These are phyloP conservation scores for Davidsoniella virescens DNA, from an alignment of 2,329 filamentous ascomycete genomes.

Conservation along the genomic window DNA sequence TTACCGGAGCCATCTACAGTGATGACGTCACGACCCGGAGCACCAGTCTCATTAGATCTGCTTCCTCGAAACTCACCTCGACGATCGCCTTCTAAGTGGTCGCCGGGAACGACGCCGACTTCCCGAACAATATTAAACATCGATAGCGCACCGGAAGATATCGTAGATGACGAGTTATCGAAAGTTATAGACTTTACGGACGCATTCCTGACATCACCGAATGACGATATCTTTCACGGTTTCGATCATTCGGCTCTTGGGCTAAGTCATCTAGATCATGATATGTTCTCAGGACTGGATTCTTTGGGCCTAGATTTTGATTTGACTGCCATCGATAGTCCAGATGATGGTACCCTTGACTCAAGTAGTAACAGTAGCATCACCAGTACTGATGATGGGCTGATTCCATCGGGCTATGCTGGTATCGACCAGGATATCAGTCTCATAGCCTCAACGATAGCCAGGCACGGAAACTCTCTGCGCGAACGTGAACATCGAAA, in stretches of 20 bases:
- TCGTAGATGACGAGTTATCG: not conserved
- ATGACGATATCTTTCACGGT: slow-evolving; percentile 19
- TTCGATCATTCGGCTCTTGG: no score
- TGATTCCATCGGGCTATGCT: not conserved
- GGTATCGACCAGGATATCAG: not conserved
- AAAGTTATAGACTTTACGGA: slow-evolving; percentile 2
- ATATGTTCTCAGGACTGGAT: slow-evolving; percentile 1
- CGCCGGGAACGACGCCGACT: not conserved
- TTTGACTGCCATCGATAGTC: slow-evolving; percentile 2
- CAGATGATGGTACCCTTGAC: slow-evolving; percentile 8
- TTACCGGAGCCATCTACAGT: no score
- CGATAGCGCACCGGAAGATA: not conserved
- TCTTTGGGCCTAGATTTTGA: slow-evolving; percentile 6
- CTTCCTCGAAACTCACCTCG: not conserved
- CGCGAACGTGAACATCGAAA: not conserved
- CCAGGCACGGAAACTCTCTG: no score
- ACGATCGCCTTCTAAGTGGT: not conserved
- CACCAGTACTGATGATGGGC: slow-evolving; percentile 4
- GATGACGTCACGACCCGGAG: no score
- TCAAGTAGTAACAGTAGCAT: slow-evolving; percentile 7
- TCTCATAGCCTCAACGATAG: not conserved
- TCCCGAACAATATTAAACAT: not conserved
- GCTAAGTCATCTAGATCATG: no score
- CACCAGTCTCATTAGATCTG: no score
- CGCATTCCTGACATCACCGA: slow-evolving; percentile 18